Base-by-base conservation (phyloP, 106 monocot genomes). In the Cymbidium sinense region DNA sequence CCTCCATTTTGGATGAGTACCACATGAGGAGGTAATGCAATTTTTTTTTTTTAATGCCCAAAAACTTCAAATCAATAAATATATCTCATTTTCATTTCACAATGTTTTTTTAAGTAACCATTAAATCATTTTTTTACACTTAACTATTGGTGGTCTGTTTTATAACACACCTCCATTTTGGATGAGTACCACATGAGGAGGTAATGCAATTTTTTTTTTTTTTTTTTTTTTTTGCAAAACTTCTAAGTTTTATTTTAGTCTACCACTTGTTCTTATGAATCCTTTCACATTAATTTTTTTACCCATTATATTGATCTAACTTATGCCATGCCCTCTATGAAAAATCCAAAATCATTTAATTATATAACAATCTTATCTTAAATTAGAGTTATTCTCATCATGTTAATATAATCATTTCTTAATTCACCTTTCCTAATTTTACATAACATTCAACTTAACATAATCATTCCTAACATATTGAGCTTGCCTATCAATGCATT, bases 321-420 rank as follows among this genome's bases (percentile, higher is more conserved):
- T 13, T 47, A 11, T 15, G 47, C 47, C 2, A 11, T 15, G 47
- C 47, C 2, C 47, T 47, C 47, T n/a, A 58, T 25, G 7, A 23
- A 58, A 21, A n/a, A 0, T 5, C 3, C 23, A 58, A 58, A 47
- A 58, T 23, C 20, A 58, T 58, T 58, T 58, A 23, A 23, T 58
- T n/a, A 21, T 58, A 6, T 23, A n/a, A 51, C 21, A 25, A 23
- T 5, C 23, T 58, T 58, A 58, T 58, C 1, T n/a, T 58, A 5
- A 58, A 58, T 47, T 4, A 58, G n/a, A 58, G 55, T 58, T 58
- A n/a, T 58, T 58, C 47, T 58, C n/a, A 58, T 58, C 55, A n/a
- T 9, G 11, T 23, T 9, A 58, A 58, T n/a, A 23, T 58, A 58
- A 58, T 6, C 55, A 58, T 58, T 58, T 58, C 21, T 58, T 58